These are phyloP conservation scores for Scolecobasidium constrictum DNA, from an alignment of 2,329 filamentous ascomycete genomes.

Conservation along the genomic window DNA sequence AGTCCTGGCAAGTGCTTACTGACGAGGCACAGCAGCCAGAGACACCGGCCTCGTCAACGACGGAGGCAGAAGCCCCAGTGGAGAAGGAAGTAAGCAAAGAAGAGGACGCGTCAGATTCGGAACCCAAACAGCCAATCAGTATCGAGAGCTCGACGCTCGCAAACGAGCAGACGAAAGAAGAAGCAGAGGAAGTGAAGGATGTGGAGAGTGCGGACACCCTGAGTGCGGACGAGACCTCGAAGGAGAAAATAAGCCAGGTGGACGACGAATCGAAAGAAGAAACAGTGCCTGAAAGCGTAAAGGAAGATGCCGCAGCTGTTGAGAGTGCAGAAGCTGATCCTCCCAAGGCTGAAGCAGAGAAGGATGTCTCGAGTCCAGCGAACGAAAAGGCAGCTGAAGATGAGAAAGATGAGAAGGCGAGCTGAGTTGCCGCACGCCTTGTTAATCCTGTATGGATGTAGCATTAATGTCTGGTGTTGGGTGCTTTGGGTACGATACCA, in stretches of 20 bases:
- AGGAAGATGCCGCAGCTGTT: too few relatives aligned
- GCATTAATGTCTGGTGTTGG: too few relatives aligned
- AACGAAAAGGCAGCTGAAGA: too few relatives aligned
- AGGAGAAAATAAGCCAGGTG: background rate
- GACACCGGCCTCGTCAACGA: background rate
- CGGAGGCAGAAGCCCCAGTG: background rate
- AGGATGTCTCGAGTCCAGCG: too few relatives aligned
- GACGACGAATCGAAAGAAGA: background rate
- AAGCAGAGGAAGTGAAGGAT: background rate
- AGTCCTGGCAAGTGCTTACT: constrained; percentile 3
- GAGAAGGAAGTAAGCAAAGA: background rate
- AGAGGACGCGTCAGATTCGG: too few relatives aligned
- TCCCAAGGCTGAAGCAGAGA: too few relatives aligned
- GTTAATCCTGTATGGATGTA: too few relatives aligned
- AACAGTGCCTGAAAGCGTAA: background rate
- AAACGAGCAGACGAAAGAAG: background rate
- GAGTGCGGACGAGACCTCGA: background rate
- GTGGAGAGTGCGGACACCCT: background rate
- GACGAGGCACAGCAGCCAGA: constrained; percentile 10
- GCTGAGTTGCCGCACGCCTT: too few relatives aligned
- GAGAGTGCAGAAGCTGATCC: too few relatives aligned
- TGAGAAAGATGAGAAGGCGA: too few relatives aligned
- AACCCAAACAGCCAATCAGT: too few relatives aligned
- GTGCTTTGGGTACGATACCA: too few relatives aligned
- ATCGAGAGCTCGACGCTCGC: background rate